A percentile compares a stretch with the other conserved stretches of the same genome.
phyloP scores from a whole-genome alignment of 805 yeast genomes.

The Blastobotrys chiropterorum region DNA sequence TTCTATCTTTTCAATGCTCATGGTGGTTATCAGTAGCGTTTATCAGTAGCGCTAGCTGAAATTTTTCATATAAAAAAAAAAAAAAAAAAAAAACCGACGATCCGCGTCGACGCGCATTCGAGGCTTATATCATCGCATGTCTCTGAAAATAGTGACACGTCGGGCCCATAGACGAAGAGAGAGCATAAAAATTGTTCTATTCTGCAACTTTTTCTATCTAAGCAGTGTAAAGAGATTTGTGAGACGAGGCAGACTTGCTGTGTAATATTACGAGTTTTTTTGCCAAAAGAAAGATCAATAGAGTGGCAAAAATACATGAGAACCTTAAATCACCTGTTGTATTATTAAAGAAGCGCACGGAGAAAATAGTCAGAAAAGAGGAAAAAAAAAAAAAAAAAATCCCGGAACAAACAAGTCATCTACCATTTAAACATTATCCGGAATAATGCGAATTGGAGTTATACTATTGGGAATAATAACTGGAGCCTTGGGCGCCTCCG shows the following conservation, averaged over 20 bases:
- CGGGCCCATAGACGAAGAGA: too few relatives aligned
- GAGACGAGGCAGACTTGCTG: background rate
- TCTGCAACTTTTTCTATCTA: background rate
- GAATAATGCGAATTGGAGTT: background rate
- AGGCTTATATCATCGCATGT: background rate
- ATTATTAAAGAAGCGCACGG: background rate
- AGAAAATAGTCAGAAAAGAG: background rate
- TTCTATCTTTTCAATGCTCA: constrained; percentile 2
- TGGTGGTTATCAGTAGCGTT: background rate
- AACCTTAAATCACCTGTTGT: background rate
- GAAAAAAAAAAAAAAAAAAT: constrained; percentile 10
- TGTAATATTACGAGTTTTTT: background rate
- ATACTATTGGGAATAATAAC: background rate
- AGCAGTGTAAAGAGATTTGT: background rate
- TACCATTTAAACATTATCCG: background rate
- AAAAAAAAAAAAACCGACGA: constrained; percentile 1
- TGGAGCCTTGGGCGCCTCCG: background rate
- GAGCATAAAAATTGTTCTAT: too few relatives aligned
- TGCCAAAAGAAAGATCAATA: background rate
- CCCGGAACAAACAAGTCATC: background rate
- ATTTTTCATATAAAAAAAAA: background rate
- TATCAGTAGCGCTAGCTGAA: background rate
- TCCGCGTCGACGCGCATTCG: background rate
- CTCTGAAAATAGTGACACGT: background rate
- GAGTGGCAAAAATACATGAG: constrained; percentile 3